Percentiles rank a stretch among this genome's conserved stretches.
Evolutionary conservation across 148 eudicot species (phyloP).

Genomic region (Persicaria maculosa): DNA sequence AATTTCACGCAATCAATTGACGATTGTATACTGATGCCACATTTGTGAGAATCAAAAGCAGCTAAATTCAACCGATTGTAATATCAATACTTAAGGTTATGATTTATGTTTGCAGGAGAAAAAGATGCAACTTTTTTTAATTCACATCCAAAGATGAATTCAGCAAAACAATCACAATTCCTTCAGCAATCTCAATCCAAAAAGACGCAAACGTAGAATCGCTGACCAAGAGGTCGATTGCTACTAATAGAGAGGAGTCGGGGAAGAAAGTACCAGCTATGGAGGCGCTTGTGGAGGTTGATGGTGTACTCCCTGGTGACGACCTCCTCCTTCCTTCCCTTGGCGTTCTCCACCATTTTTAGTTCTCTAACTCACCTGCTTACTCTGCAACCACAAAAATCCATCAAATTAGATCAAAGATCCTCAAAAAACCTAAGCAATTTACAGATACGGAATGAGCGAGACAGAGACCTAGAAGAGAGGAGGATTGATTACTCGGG

Average conservation of each 20-base stretch:
- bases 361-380: conserved; percentile 3
- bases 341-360: conserved; percentile 39
- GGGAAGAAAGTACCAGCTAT: conserved; percentile 29
- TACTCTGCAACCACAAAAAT: background rate
- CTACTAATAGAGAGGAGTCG: background rate
- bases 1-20: too few relatives aligned
- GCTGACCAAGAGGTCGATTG: background rate
- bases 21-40: background rate
- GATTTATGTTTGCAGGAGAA: background rate
- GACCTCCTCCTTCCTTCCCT: conserved; percentile 44
- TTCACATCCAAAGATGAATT: background rate
- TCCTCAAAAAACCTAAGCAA: background rate
- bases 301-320: conserved; percentile 46
- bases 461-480: background rate
- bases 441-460: background rate
- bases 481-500: background rate
- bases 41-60: background rate
- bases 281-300: conserved; percentile 45
- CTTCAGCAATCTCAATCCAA: background rate
- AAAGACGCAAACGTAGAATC: background rate
- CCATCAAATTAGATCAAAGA: background rate
- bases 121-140: background rate
- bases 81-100: background rate
- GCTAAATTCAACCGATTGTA: background rate
- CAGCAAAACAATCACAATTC: background rate